These are phyloP conservation scores for Pulchroboletus neoregius DNA, from an alignment of 1,284 basidiomycete species.

Conservation along the genomic window DNA sequence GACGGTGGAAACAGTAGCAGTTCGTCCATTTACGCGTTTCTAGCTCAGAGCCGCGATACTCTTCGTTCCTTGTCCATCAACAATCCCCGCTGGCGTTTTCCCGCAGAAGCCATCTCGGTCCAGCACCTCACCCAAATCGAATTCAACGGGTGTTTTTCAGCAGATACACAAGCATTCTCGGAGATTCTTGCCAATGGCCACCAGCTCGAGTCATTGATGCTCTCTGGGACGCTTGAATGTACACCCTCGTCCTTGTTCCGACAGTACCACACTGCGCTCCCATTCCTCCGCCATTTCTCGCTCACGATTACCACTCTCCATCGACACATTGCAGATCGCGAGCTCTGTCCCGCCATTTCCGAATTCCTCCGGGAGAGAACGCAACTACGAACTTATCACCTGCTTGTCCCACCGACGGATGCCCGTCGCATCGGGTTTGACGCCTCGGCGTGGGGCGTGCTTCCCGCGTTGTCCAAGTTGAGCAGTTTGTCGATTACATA, in stretches of 20 bases:
- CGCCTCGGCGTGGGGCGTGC: conserved; percentile 65
- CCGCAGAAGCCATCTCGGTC: conserved; percentile 48
- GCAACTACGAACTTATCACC: conserved; percentile 49
- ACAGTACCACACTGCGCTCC: conserved; percentile 39
- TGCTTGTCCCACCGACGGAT: conserved; percentile 49
- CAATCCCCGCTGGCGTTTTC: conserved; percentile 55
- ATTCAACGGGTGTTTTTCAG: conserved; percentile 54
- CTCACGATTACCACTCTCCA: conserved; percentile 47
- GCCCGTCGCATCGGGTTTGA: conserved; percentile 58
- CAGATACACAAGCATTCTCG: conserved; percentile 47
- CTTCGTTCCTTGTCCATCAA: conserved; percentile 55
- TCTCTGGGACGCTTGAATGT: conserved; percentile 52
- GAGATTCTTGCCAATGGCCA: conserved; percentile 57
- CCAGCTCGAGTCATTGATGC: conserved; percentile 57
- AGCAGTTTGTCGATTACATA: conserved; percentile 55
- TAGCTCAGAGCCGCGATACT: conserved; percentile 50
- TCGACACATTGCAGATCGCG: conserved; percentile 48
- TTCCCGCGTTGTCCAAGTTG: conserved; percentile 52
- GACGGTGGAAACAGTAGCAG: conserved; percentile 40
- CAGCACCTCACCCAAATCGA: conserved; percentile 61
- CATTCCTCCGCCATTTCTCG: conserved; percentile 61
- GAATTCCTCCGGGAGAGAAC: conserved; percentile 60
- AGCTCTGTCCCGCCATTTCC: conserved; percentile 62
- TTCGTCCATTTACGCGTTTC: conserved; percentile 42
- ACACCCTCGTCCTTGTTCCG: conserved; percentile 49